Base-by-base conservation (phyloP, 2,329 filamentous ascomycete genomes). In the Ophiostoma populinum region DNA sequence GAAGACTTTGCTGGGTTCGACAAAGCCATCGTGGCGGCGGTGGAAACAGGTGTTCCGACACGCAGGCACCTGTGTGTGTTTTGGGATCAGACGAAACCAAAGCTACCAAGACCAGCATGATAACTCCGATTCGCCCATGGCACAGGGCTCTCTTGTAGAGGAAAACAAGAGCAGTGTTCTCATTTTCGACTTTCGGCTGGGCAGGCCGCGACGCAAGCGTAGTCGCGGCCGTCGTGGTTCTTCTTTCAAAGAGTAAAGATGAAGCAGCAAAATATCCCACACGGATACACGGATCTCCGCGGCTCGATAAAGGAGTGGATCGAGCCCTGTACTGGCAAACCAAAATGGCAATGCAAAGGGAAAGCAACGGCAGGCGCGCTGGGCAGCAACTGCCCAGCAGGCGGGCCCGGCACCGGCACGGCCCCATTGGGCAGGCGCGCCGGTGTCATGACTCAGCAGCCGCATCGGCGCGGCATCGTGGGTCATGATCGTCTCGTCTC, bases 281-380 rank as follows among this genome's bases (percentile, higher is more conserved):
- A 32, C n/a, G 29, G 18, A 17, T 29, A 9, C 17, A 7, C 28
- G 28, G 22, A n/a, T 27, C n/a, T 33, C 35, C 33, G 39, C 33
- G 36, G 25, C 33, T 36, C 34, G 35, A 36, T 27, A 32, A 35
- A 37, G 34, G 35, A 40, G 35, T 24, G 39, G 12, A 35, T 29
- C 36, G 35, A 37, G 36, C 32, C 35, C 26, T 13, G 15, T 10
- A n/a, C 16, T 20, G 16, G 21, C 30, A 24, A n/a, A 20, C 11
- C 25, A 34, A 16, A 29, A 29, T 26, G 27, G 28, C 27, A 28
- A 21, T 31, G 19, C 18, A 12, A 22, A 25, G 20, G 28, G 13
- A 26, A 37, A 28, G 24, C 34, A 19, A 25, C 34, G 24, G 16
- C 31, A 29, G 16, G 24, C 30, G 28, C 12, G 28, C 10, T 5